phyloP scores from a whole-genome alignment of 768 basidiomycete genomes.

The Daedaleopsis sinensis region DNA sequence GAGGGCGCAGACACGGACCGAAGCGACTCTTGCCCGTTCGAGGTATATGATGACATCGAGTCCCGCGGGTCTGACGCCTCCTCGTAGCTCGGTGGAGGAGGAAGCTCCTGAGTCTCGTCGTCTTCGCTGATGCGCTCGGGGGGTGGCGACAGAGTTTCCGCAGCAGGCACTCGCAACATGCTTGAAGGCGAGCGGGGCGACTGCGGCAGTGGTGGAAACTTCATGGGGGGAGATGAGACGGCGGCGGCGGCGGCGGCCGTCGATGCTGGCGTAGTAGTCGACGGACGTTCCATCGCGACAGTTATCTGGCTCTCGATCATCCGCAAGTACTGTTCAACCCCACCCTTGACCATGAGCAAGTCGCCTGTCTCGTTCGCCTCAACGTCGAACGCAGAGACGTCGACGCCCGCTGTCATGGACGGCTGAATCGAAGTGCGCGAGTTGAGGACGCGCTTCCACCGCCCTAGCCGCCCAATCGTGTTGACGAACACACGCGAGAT shows the following conservation, averaged over 20 bases:
- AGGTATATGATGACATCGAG: constrained; percentile 16
- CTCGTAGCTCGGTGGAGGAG: constrained; percentile 17
- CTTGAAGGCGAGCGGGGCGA: constrained; percentile 18
- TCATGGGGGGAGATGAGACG: constrained; percentile 10
- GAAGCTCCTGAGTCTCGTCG: constrained; percentile 6
- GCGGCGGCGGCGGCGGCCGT: constrained; percentile 5
- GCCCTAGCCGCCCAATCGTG: constrained; percentile 80
- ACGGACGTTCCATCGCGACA: constrained; percentile 8
- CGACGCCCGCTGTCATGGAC: constrained; percentile 42
- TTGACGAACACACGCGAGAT: constrained; percentile 78
- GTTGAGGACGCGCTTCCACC: constrained; percentile 81
- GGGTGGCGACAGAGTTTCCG: constrained; percentile 11
- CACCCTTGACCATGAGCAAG: constrained; percentile 60
- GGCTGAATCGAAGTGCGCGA: constrained; percentile 41
- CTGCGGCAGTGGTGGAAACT: constrained; percentile 14
- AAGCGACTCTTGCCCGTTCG: constrained; percentile 6
- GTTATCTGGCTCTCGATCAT: constrained; percentile 46
- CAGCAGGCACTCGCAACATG: constrained; percentile 9
- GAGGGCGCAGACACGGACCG: constrained; percentile 6
- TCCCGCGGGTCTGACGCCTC: constrained; percentile 10
- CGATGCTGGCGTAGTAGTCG: constrained; percentile 8
- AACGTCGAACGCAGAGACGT: constrained; percentile 72
- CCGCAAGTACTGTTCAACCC: constrained; percentile 67
- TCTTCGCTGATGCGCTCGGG: constrained; percentile 14
- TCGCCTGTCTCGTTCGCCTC: constrained; percentile 65